phyloP scores from a whole-genome alignment of 1,284 basidiomycete genomes.

The Ceratobasidium theobromae region DNA sequence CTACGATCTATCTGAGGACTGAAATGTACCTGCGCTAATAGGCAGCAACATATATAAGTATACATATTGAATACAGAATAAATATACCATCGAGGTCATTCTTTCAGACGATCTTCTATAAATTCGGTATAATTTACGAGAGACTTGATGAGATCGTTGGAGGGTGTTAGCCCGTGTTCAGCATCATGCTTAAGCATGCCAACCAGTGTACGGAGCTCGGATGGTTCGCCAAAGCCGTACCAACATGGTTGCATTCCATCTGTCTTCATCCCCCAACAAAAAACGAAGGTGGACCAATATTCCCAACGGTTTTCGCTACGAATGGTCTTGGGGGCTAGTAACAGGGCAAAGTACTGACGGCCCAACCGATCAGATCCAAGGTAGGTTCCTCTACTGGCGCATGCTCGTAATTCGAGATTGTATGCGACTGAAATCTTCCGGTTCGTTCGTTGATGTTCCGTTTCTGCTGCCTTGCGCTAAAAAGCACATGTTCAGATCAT shows the following conservation, averaged over 20 bases:
- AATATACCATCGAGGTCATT: not conserved
- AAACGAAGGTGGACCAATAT: conserved; percentile 22
- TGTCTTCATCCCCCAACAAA: conserved; percentile 11
- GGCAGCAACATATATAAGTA: not conserved
- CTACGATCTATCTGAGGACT: too few species aligned
- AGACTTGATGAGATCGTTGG: not conserved
- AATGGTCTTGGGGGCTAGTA: not conserved
- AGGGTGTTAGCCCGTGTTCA: not conserved
- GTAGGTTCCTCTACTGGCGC: conserved; percentile 11
- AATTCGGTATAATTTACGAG: conserved; percentile 3
- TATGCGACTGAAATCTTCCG: conserved; percentile 7
- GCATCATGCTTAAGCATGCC: not conserved
- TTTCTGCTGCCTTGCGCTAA: conserved; percentile 9
- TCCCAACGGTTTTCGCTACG: conserved; percentile 7
- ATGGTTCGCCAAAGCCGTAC: conserved; percentile 18
- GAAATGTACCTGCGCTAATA: too few species aligned
- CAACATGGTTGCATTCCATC: not conserved
- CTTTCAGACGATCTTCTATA: conserved; percentile 8
- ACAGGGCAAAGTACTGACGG: conserved; percentile 1
- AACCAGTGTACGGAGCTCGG: conserved; percentile 1
- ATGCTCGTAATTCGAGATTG: conserved; percentile 11
- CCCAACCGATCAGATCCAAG: conserved; percentile 11
- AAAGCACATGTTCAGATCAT: not conserved
- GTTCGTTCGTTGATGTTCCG: conserved; percentile 2
- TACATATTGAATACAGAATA: not conserved